Evolutionary conservation across 371 early-diverging fungal species (phyloP), one percentile per base, ranked within the genome.

Genomic region (Mucor sp.): DNA sequence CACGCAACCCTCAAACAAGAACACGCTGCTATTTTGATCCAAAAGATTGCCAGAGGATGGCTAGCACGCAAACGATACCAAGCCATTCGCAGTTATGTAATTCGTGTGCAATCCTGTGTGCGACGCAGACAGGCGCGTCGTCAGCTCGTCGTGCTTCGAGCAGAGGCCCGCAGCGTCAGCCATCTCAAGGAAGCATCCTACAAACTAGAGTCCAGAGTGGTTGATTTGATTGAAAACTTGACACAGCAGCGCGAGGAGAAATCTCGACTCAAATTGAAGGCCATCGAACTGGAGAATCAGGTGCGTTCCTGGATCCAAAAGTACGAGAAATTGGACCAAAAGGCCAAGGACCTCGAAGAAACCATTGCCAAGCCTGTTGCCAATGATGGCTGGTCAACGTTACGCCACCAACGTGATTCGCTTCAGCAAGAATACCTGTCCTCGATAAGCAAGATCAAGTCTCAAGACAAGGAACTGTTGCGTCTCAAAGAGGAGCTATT

Each of bases 101-200:
- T 95, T 30, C 78, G 90, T 44, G 68, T 95, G 30, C 99, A 99
- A 82, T 88, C 93, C 8, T 90, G 88, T 58, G 75, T 93, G 37
- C 93, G 98, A 56, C 89, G 94, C 15, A 85, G 83, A 35, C 75
- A 75, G 19, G 97, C 98, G 11, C 81, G 85, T 50, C 81, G 82
- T 43, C 87, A 87, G 65, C 79, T 95, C 55, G 77, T 79, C 44
- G 71, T 76, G 25, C 86, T 93, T 66, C 91, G 92, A 70, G 88
- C 87, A 19, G 98, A 99, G 76, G 93, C 94, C 11, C 83, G 93
- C 39, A 94, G 94, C 19, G 94, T 95, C 8, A 92, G 90, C 63
- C 97, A 97, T 76, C 88, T 96, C 76, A 94, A 95, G 79, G 96
- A 97, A 72, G 88, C 91, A n/a, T 94, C 97, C 5, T 93, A 92